These are phyloP conservation scores for Penicillium digitatum DNA, from an alignment of 2,329 filamentous ascomycete genomes.

Conservation along the genomic window DNA sequence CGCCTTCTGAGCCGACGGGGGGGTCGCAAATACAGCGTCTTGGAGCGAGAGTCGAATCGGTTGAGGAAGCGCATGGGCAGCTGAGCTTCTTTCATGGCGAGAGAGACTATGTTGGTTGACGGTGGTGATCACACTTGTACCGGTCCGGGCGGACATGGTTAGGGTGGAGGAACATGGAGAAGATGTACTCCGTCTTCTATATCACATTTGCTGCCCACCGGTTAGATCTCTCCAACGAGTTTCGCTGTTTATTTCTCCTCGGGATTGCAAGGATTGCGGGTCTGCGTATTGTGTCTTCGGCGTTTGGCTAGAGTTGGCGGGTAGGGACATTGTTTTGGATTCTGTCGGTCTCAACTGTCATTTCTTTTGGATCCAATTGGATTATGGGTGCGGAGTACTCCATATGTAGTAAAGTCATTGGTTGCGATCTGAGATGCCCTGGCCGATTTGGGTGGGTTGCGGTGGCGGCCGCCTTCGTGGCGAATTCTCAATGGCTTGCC, in stretches of 20 bases:
- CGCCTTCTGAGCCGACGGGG: constrained; percentile 21
- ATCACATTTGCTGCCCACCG: background rate
- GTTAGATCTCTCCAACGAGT: background rate
- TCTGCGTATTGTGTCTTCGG: background rate
- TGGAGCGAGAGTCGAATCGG: constrained; percentile 25
- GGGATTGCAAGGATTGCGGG: background rate
- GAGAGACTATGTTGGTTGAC: background rate
- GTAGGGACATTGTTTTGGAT: background rate
- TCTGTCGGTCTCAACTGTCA: background rate
- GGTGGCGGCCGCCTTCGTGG: constrained; percentile 6
- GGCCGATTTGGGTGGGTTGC: background rate
- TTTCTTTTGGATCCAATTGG: background rate
- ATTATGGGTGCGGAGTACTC: background rate
- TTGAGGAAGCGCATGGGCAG: constrained; percentile 21
- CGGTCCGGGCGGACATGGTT: background rate
- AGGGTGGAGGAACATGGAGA: background rate
- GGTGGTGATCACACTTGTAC: background rate
- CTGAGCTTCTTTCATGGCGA: background rate
- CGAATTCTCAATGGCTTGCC: constrained; percentile 5
- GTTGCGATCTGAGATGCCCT: background rate
- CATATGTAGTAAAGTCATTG: background rate
- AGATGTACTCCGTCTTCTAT: background rate
- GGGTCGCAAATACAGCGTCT: constrained; percentile 19
- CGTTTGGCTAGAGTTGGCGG: background rate
- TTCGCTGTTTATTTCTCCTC: background rate